Percentiles rank a stretch among this genome's conserved stretches.
These are phyloP conservation scores for Penicillium hesseltinei DNA, from an alignment of 2,329 filamentous ascomycete species.

Conservation along the genomic window DNA sequence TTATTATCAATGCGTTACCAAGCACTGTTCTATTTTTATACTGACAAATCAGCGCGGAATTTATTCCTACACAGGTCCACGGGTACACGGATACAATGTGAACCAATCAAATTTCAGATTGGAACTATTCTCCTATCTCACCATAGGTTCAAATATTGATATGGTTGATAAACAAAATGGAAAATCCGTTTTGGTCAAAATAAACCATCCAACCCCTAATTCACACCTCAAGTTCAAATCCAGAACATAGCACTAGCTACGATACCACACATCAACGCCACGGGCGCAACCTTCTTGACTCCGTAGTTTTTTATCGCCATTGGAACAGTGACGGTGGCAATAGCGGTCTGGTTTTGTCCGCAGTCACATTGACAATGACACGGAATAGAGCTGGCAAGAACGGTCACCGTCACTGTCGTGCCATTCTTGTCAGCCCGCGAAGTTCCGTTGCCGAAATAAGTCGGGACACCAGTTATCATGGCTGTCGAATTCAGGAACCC, in stretches of 20 bases:
- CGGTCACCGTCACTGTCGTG: not conserved
- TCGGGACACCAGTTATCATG: not conserved
- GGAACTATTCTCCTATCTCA: not conserved
- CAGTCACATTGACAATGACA: slow-evolving; percentile 4
- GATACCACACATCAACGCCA: not conserved
- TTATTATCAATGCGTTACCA: not conserved
- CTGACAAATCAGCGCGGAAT: not conserved
- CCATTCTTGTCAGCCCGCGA: not conserved
- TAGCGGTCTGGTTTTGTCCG: not conserved
- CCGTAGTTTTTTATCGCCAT: not conserved
- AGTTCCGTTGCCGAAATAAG: not conserved
- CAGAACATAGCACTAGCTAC: not conserved
- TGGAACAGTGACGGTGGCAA: not conserved
- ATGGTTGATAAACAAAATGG: not conserved
- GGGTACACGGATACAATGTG: too few relatives aligned
- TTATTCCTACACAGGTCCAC: not conserved
- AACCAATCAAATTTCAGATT: not conserved
- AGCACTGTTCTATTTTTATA: not conserved
- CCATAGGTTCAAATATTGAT: not conserved
- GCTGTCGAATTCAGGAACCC: not conserved
- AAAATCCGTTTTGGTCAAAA: not conserved
- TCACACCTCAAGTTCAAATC: not conserved
- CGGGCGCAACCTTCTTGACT: not conserved
- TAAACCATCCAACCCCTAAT: not conserved
- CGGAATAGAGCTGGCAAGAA: not conserved